phyloP scores from a whole-genome alignment of 371 early-diverging fungal genomes.

The Sporodiniella umbellata region DNA sequence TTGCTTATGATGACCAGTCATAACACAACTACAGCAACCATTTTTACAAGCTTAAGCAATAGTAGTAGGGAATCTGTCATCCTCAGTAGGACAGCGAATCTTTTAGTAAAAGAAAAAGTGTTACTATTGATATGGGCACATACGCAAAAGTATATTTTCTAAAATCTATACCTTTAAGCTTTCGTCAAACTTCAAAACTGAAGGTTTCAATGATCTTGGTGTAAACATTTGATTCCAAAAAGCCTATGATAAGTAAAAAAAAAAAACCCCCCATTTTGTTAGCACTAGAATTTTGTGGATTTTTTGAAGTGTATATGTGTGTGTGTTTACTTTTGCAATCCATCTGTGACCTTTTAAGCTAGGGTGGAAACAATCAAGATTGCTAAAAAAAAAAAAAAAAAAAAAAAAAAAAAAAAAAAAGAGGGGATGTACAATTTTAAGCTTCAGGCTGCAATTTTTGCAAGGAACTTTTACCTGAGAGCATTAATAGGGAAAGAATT shows the following conservation, averaged over 20 bases:
- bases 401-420: background rate
- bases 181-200: slow-evolving; percentile 6
- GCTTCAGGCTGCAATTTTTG: background rate
- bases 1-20: too few relatives aligned
- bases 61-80: slow-evolving; percentile 9
- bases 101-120: background rate
- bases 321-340: slow-evolving; percentile 13
- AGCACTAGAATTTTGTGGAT: too few relatives aligned
- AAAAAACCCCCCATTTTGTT: too few relatives aligned
- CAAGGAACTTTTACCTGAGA: slow-evolving; percentile 9
- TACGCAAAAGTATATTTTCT: too few relatives aligned
- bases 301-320: background rate
- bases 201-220: slow-evolving; percentile 9
- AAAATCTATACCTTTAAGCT: slow-evolving; percentile 8
- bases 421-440: background rate
- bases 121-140: background rate
- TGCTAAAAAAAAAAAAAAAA: background rate
- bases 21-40: too few relatives aligned
- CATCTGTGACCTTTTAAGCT: slow-evolving; percentile 20
- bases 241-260: background rate
- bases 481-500: slow-evolving; percentile 20
- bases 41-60: too few relatives aligned
- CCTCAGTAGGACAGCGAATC: slow-evolving; percentile 11
- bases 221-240: slow-evolving; percentile 25
- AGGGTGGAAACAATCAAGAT: slow-evolving; percentile 17